A percentile compares a stretch with the other conserved stretches of the same genome.
phyloP scores from a whole-genome alignment of 148 eudicot genomes.

The Vaccinium darrowii region DNA sequence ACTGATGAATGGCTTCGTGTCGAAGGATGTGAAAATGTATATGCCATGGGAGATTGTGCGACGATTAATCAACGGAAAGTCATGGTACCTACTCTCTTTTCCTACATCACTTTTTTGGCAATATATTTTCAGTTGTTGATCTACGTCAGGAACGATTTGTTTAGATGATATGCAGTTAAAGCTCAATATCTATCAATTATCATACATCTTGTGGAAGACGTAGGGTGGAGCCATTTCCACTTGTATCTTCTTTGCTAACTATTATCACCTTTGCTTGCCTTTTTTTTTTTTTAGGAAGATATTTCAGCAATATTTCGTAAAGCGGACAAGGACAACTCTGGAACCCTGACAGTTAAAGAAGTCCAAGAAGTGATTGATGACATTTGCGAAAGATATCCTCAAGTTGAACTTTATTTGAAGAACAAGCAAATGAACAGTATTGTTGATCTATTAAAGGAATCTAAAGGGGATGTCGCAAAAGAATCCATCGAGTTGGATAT shows the following conservation, averaged over 20 bases:
- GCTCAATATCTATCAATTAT: neutral
- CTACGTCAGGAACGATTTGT: neutral
- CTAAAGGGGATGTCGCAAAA: conserved; percentile 24
- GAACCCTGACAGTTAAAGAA: conserved; percentile 84
- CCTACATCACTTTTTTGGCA: neutral
- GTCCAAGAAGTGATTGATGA: conserved; percentile 82
- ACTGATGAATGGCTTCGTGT: conserved; percentile 35
- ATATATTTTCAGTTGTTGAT: neutral
- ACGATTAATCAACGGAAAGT: conserved; percentile 25
- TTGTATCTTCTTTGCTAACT: conserved; percentile 49
- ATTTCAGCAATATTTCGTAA: conserved; percentile 28
- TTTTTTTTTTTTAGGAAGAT: conserved; percentile 25
- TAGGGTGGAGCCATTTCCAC: neutral
- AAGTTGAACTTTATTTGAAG: conserved; percentile 56
- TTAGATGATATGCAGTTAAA: neutral
- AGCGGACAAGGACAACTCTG: conserved; percentile 53
- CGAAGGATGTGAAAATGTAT: conserved; percentile 22
- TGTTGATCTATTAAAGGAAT: conserved; percentile 24
- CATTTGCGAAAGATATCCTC: conserved; percentile 85
- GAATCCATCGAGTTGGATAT: conserved; percentile 44
- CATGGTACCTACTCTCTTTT: conserved; percentile 19
- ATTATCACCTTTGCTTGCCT: conserved; percentile 26
- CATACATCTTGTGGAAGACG: neutral
- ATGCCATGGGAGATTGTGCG: conserved; percentile 28
- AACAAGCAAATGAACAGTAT: conserved; percentile 20